Base-by-base conservation (phyloP, 1,284 basidiomycete species). In the Meripilus lineatus region DNA sequence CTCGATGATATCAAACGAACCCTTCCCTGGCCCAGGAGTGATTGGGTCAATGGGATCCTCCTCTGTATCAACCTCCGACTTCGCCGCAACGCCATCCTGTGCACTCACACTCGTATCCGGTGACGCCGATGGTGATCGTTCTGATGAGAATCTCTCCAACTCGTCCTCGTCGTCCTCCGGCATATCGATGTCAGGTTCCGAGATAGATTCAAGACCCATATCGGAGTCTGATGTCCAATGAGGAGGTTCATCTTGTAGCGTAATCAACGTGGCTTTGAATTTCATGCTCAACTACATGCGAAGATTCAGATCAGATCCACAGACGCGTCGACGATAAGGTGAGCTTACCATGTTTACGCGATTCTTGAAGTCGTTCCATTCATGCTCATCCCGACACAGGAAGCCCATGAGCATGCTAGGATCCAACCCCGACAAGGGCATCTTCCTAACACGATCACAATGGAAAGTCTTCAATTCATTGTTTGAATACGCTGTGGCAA, bases 381-480 rank as follows among this genome's bases (percentile, higher is more conserved):
- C 92, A 17, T 64, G 70, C 63, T 93, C 86, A 58, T 89, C 79
- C 52, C 78, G 78, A 58, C 88, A 85, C 52, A 98, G 61, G 63
- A 99, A 97, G 14, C 94, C 94, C 43, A 98, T 73, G 7, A 99
- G 70, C 95, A 99, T 98, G 57, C 92, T 95, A 10, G 96, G 95
- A 61, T 98, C 95, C 42, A 99, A 67, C n/a, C 84, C 84, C 30
- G 81, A 80, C 37, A 98, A 67, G 0, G 88, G 86, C 89, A 98
- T 93, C 75, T 94, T 93, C 59, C 91, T 76, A 34, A 97, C 85
- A 17, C 86, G 81, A 21, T 97, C 93, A 61, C 92, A 93, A 63
- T 98, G 95, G 72, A 93, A 99, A 2, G 91, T 94, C 51, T 77
- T 77, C 23, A 97, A 68, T 58, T 93, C 88, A 5, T 72, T 44